Evolutionary conservation across 2,329 filamentous ascomycete genomes (phyloP).

Genomic region (Penicillium sp.): DNA sequence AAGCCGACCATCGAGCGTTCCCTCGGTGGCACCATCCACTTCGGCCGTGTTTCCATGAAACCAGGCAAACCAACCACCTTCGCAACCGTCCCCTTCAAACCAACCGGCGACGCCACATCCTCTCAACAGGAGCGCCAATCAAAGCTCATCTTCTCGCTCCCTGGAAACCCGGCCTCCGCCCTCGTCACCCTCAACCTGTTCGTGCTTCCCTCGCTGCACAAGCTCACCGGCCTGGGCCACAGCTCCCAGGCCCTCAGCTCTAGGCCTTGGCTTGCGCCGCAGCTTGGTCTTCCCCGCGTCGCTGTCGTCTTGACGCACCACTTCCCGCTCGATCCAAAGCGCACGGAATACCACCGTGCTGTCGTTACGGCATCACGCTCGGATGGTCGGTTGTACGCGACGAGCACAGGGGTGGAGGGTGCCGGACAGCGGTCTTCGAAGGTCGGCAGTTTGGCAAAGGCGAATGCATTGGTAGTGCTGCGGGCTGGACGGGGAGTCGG

Average conservation of each 20-base stretch:
- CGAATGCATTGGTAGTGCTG: constrained; percentile 73
- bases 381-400: constrained; percentile 63
- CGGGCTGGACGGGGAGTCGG: constrained; percentile 45
- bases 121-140: constrained; percentile 48
- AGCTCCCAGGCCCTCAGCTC: constrained; percentile 14
- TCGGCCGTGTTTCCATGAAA: constrained; percentile 94
- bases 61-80: constrained; percentile 97
- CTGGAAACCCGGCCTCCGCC: constrained; percentile 87
- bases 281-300: constrained; percentile 64
- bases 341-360: constrained; percentile 86
- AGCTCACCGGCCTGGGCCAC: constrained; percentile 56
- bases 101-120: constrained; percentile 29
- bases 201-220: constrained; percentile 76
- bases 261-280: constrained; percentile 35
- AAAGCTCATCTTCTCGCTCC: constrained; percentile 77
- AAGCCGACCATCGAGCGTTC: constrained; percentile 90
- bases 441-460: constrained; percentile 78
- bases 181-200: constrained; percentile 91
- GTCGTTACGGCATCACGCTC: constrained; percentile 53
- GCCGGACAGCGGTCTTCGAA: constrained; percentile 68
- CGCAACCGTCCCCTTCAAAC: constrained; percentile 66
- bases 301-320: constrained; percentile 64
- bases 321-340: constrained; percentile 61
- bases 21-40: constrained; percentile 87
- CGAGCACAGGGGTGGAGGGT: constrained; percentile 63